These are phyloP conservation scores for Cucurbitaria berberidis DNA, from an alignment of 2,329 filamentous ascomycete genomes.

Conservation along the genomic window DNA sequence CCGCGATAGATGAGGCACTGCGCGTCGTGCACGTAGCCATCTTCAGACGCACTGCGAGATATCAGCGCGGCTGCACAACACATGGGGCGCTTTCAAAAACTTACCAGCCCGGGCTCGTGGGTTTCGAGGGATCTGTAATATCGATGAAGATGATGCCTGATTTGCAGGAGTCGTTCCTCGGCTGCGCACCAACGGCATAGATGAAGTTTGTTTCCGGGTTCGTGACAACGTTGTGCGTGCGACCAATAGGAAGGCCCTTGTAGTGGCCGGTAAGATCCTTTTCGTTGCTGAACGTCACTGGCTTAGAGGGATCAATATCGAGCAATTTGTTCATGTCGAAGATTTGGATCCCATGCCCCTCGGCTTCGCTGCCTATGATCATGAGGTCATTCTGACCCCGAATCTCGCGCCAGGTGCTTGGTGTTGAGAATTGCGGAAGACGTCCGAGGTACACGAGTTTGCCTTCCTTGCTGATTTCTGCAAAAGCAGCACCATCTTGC, in stretches of 20 bases:
- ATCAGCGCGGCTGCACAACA: background rate
- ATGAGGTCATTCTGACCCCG: conserved; percentile 53
- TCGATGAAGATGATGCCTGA: conserved; percentile 66
- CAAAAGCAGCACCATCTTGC: conserved; percentile 61
- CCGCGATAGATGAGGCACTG: conserved; percentile 65
- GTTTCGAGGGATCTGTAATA: conserved; percentile 60
- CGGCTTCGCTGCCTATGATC: conserved; percentile 51
- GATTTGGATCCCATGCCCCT: conserved; percentile 64
- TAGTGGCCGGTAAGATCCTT: conserved; percentile 45
- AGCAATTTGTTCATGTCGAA: conserved; percentile 64
- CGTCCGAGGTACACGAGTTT: conserved; percentile 62
- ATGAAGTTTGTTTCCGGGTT: conserved; percentile 48
- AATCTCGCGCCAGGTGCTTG: conserved; percentile 62
- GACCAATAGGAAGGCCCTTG: conserved; percentile 43
- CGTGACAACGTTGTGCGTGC: conserved; percentile 49
- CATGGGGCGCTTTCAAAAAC: background rate
- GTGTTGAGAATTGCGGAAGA: conserved; percentile 55
- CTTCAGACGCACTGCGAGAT: conserved; percentile 52
- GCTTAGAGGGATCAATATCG: conserved; percentile 40
- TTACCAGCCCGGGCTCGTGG: conserved; percentile 58
- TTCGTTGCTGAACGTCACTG: conserved; percentile 43
- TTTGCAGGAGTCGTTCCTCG: conserved; percentile 51
- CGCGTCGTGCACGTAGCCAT: conserved; percentile 68
- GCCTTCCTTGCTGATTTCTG: conserved; percentile 58
- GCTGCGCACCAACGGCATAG: conserved; percentile 46